phyloP scores from a whole-genome alignment of 805 yeast species.

The Lipomyces orientalis region DNA sequence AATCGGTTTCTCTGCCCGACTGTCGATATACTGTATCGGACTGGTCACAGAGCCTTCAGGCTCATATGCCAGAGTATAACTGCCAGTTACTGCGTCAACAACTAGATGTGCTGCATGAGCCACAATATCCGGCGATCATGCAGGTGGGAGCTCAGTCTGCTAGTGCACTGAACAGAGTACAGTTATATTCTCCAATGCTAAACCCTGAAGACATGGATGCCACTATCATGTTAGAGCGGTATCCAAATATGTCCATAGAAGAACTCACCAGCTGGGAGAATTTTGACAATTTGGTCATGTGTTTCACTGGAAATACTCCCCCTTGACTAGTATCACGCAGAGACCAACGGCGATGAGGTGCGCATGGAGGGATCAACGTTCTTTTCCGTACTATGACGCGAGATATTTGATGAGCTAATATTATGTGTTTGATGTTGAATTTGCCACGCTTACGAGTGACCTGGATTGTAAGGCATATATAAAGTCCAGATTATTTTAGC shows the following conservation, averaged over 20 bases:
- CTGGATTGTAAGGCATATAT: too few species aligned
- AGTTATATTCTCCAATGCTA: constrained; percentile 5
- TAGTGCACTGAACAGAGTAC: background rate
- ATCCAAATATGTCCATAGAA: constrained; percentile 6
- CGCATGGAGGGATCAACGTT: too few species aligned
- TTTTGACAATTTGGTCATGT: constrained; percentile 30
- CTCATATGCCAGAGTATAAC: too few species aligned
- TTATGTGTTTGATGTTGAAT: too few species aligned
- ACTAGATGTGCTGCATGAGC: background rate
- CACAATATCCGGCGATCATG: background rate
- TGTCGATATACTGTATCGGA: background rate
- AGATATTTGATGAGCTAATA: too few species aligned
- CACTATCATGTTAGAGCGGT: background rate
- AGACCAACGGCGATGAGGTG: too few species aligned
- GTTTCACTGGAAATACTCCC: constrained; percentile 21
- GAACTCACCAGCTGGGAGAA: constrained; percentile 32
- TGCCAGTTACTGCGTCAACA: too few species aligned
- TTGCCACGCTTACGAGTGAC: too few species aligned
- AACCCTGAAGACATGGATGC: constrained; percentile 7
- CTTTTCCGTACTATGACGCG: too few species aligned
- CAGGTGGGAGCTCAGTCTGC: background rate
- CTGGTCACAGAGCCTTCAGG: background rate
- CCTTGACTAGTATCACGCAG: too few species aligned
- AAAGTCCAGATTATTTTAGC: too few species aligned
- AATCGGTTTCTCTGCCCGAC: background rate